Base-by-base conservation (phyloP, 2,329 filamentous ascomycete genomes). In the Nemania bipapillata region DNA sequence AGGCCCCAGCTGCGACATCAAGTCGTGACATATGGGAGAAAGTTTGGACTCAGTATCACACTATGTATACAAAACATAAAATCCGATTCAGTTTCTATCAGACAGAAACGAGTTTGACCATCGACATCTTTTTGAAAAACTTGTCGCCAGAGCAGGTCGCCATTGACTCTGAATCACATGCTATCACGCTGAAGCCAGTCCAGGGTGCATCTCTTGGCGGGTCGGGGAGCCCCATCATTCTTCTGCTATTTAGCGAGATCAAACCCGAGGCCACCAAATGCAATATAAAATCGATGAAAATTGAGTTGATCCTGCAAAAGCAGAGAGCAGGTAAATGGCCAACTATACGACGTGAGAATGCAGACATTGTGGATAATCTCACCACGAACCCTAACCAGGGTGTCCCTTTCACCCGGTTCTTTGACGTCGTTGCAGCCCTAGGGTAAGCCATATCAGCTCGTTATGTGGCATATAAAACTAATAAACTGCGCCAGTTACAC, bases 221-320 rank as follows among this genome's bases (percentile, higher is more conserved):
- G 79, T 20, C 83, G 80, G 15, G 82, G 84, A 5, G 79, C 62
- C 20, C 84, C 0, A 85, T 93, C 50, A 85, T 89, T 20, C 89
- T 86, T 2, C 71, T 91, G 5, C 86, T 95, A 3, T 93, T 86
- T 78, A 88, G 86, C 15, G 78, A 85, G 9, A 89, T 97, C 74
- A 86, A 92, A 60, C 80, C 87, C 0, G 75, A 84, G 1, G 80
- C 84, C 35, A 93, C 89, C 22, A 90, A 84, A 52, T 87, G 83
- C 73, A 86, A 84, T 0, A 86, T 96, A 62, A 90, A 91, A 49
- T 85, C 91, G 1, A 93, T 89, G 75, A 97, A 97, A 79, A 85
- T 97, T 62, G 94, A 97, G 79, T 82, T 97, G 42, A 86, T 83
- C 11, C 85, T 97, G 17, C 85, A 85, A 69, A 97, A 97, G 79